Percentiles rank a stretch among this genome's conserved stretches.
These are phyloP conservation scores for Pueraria montana DNA, from an alignment of 306 rosid species.

Conservation along the genomic window DNA sequence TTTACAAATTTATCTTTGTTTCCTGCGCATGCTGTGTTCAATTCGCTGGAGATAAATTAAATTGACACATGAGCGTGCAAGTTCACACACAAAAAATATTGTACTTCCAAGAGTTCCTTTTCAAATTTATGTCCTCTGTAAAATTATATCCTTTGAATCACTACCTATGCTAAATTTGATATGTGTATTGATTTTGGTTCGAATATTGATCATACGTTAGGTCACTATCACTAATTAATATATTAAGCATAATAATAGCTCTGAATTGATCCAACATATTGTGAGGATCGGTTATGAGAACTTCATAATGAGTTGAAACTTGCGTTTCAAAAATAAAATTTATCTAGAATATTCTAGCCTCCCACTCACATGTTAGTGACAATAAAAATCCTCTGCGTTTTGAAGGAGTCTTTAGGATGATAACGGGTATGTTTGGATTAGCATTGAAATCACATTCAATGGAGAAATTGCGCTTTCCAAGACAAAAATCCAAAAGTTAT, in stretches of 20 bases:
- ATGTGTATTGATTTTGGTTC: not conserved
- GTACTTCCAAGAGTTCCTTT: not conserved
- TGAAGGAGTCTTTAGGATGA: not conserved
- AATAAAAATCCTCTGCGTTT: not conserved
- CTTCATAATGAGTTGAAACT: not conserved
- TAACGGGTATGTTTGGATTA: too few relatives aligned
- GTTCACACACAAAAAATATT: not conserved
- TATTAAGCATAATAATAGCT: too few relatives aligned
- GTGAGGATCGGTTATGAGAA: not conserved
- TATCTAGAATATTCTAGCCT: not conserved
- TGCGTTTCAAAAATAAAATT: not conserved
- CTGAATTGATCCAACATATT: not conserved
- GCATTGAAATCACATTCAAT: too few relatives aligned
- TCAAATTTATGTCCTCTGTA: not conserved
- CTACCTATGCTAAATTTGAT: not conserved
- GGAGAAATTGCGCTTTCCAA: too few relatives aligned
- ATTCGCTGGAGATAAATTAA: not conserved
- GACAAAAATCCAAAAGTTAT: too few relatives aligned
- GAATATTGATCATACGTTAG: not conserved
- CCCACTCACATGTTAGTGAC: not conserved
- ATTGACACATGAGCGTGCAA: not conserved
- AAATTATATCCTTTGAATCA: not conserved
- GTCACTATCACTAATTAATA: not conserved
- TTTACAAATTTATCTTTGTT: not conserved
- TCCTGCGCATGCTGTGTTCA: not conserved